Conservation (phyloP, 139 green algal species). For the Chlamydomonas sp. region DNA sequence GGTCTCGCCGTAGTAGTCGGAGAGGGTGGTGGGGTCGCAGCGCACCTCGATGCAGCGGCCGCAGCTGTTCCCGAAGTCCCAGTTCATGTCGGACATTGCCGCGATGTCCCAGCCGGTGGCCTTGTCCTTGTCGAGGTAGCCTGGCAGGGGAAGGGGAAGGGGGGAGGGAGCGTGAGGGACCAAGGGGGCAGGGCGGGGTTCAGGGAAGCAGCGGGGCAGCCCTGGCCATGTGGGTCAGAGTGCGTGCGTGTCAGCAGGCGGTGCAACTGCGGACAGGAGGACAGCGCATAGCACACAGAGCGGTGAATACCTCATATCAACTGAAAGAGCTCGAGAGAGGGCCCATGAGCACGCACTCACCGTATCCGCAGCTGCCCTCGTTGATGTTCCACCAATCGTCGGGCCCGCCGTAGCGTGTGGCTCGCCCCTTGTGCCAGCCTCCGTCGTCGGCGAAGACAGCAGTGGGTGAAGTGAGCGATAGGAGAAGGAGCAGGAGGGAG, state of each 20-base stretch:
- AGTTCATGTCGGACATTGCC: constrained; percentile 31
- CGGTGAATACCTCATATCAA: no score
- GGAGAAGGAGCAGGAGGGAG: neutral
- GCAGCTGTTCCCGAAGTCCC: constrained; percentile 23
- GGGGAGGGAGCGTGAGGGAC: neutral
- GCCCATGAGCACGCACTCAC: neutral
- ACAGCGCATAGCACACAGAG: no score
- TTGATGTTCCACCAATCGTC: constrained; percentile 24
- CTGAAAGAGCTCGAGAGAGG: no score
- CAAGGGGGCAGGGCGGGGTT: neutral
- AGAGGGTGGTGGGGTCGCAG: no score
- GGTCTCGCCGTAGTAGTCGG: no score
- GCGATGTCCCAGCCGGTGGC: constrained; percentile 35
- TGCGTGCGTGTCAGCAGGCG: no score
- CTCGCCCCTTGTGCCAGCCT: neutral
- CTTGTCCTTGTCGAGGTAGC: constrained; percentile 4
- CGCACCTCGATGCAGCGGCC: neutral
- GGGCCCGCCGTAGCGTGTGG: neutral
- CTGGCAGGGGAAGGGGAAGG: neutral
- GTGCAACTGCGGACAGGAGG: no score
- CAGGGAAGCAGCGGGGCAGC: neutral
- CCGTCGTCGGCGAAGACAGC: neutral
- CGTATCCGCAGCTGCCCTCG: constrained; percentile 23
- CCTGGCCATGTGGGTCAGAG: no score
- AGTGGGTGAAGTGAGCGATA: neutral